phyloP scores from a whole-genome alignment of 495 filamentous ascomycete species.

The Talaromyces liani region DNA sequence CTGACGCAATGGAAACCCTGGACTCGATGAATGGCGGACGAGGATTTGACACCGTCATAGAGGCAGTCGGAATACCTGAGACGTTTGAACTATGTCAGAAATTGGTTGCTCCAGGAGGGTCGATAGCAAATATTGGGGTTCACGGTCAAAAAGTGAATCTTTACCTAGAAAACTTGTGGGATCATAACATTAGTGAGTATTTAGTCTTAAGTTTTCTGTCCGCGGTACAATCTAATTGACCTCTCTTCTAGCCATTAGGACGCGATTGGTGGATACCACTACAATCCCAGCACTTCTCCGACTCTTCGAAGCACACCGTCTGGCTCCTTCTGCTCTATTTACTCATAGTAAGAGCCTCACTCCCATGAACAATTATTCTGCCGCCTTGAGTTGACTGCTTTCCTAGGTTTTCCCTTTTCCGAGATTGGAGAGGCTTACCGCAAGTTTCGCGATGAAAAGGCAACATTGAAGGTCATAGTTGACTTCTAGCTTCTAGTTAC shows the following conservation, averaged over 20 bases:
- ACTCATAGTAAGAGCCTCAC: constrained; percentile 29
- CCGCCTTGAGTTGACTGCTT: not conserved
- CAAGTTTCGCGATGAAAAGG: not conserved
- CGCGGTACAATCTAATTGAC: not conserved
- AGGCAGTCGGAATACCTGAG: constrained; percentile 39
- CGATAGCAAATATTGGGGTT: constrained; percentile 45
- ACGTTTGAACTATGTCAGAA: constrained; percentile 36
- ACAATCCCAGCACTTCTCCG: constrained; percentile 35
- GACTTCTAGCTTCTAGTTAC: not conserved
- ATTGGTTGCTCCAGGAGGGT: constrained; percentile 39
- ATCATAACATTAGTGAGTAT: constrained; percentile 30
- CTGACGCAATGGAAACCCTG: constrained; percentile 22
- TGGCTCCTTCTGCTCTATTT: constrained; percentile 28
- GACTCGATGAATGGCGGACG: constrained; percentile 27
- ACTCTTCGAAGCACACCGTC: constrained; percentile 23
- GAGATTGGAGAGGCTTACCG: constrained; percentile 1
- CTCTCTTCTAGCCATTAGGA: constrained; percentile 28
- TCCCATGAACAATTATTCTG: not conserved
- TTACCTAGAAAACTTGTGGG: constrained; percentile 29
- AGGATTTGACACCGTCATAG: constrained; percentile 45
- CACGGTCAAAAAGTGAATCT: constrained; percentile 33
- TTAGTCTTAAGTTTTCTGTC: not conserved
- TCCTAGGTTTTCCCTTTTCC: constrained; percentile 5
- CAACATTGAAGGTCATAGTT: constrained; percentile 2
- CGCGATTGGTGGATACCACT: constrained; percentile 26